These are phyloP conservation scores for Sicyos edulis DNA, from an alignment of 306 rosid species.

Conservation along the genomic window DNA sequence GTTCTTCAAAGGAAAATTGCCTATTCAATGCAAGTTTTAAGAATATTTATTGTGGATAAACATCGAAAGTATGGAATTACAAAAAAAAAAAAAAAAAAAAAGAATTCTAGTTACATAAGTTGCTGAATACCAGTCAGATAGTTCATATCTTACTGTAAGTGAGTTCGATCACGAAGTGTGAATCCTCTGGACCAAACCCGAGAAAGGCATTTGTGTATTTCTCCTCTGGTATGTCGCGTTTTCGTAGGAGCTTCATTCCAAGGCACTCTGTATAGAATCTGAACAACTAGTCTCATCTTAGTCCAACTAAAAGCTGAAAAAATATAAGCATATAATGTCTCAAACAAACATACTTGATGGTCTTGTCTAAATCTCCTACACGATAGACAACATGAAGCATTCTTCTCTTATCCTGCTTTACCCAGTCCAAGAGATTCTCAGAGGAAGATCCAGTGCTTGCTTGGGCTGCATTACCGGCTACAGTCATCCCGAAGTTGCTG, in stretches of 20 bases:
- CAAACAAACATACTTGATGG: conserved; percentile 60
- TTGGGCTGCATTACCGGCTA: conserved; percentile 26
- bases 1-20: background rate
- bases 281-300: conserved; percentile 16
- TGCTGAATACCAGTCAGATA: conserved; percentile 19
- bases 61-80: no score
- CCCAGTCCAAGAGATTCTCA: conserved; percentile 77
- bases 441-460: conserved; percentile 47
- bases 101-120: background rate
- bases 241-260: conserved; percentile 80
- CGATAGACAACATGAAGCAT: conserved; percentile 82
- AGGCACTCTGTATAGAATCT: conserved; percentile 79
- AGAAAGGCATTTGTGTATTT: conserved; percentile 79
- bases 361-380: conserved; percentile 77
- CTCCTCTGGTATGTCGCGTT: conserved; percentile 76
- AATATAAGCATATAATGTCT: background rate
- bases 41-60: no score
- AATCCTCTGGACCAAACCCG: conserved; percentile 87
- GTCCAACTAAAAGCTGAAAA: background rate
- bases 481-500: background rate
- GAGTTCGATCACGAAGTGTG: conserved; percentile 75
- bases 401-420: conserved; percentile 61
- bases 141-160: conserved; percentile 63
- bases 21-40: background rate
- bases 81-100: background rate